Conservation (phyloP, 306 rosid species). For the Abrus pulchellus region DNA sequence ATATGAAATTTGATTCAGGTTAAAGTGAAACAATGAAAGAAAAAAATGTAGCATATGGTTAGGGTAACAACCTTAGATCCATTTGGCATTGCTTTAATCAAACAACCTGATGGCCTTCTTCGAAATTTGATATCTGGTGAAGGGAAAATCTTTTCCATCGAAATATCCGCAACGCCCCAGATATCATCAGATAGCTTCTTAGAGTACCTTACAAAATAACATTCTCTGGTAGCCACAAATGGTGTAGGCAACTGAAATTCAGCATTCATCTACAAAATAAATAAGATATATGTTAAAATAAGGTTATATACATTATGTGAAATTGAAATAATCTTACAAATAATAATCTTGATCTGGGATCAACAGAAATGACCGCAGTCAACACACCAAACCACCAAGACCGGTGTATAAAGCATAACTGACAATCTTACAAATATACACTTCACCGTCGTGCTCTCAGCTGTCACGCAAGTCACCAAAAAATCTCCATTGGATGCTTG, state of each 20-base stretch:
- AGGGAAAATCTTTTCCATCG: slow-evolving; percentile 49
- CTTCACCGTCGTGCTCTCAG: too few species aligned
- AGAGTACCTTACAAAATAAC: slow-evolving; percentile 54
- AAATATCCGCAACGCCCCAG: slow-evolving; percentile 59
- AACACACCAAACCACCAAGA: too few species aligned
- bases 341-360: too few species aligned
- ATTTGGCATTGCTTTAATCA: slow-evolving; percentile 43
- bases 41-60: background rate
- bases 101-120: slow-evolving; percentile 64
- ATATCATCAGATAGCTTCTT: slow-evolving; percentile 19
- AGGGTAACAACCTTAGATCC: slow-evolving; percentile 47
- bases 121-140: slow-evolving; percentile 28
- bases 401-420: too few species aligned
- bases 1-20: background rate
- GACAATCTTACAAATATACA: too few species aligned
- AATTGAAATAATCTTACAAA: background rate
- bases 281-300: background rate
- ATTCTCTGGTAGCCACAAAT: slow-evolving; percentile 42
- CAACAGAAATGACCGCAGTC: too few species aligned
- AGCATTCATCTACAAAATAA: slow-evolving; percentile 46
- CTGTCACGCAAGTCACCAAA: too few species aligned
- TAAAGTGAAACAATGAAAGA: background rate
- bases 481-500: too few species aligned
- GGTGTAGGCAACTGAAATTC: slow-evolving; percentile 55
- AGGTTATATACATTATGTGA: background rate